phyloP scores from a whole-genome alignment of 176 grass and related monocot genomes.

The Carex pumila region DNA sequence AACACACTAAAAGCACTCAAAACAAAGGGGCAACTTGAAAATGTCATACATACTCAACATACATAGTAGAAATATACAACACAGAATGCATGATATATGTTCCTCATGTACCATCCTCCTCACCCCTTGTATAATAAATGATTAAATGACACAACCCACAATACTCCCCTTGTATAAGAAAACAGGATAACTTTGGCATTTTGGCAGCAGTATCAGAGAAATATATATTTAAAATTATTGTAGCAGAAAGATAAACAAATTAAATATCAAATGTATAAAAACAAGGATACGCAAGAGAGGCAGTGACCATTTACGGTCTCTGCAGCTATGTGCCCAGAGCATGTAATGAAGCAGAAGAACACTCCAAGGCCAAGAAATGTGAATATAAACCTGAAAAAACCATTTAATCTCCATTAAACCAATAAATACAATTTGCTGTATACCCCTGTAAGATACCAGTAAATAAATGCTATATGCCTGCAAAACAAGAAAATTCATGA shows the following conservation, averaged over 20 bases:
- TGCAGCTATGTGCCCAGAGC: conserved; percentile 80
- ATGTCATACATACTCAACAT: background rate
- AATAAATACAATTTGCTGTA: background rate
- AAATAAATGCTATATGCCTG: background rate
- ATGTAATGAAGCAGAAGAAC: conserved; percentile 71
- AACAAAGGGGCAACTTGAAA: background rate
- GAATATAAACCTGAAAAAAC: conserved; percentile 75
- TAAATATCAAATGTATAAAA: background rate
- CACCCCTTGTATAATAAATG: background rate
- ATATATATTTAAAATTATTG: background rate
- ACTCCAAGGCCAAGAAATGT: conserved; percentile 69
- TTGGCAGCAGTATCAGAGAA: background rate
- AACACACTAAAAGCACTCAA: background rate
- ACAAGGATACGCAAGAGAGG: conserved; percentile 92
- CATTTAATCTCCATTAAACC: background rate
- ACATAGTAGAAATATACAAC: background rate
- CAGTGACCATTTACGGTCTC: conserved; percentile 69
- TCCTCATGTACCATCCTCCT: background rate
- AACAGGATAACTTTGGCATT: background rate
- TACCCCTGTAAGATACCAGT: background rate
- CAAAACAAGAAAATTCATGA: background rate
- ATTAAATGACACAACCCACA: background rate
- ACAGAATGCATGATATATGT: background rate
- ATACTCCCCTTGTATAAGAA: background rate
- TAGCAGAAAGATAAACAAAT: background rate